These are phyloP conservation scores for Suillus subalutaceus DNA, from an alignment of 768 basidiomycete species.

Conservation along the genomic window DNA sequence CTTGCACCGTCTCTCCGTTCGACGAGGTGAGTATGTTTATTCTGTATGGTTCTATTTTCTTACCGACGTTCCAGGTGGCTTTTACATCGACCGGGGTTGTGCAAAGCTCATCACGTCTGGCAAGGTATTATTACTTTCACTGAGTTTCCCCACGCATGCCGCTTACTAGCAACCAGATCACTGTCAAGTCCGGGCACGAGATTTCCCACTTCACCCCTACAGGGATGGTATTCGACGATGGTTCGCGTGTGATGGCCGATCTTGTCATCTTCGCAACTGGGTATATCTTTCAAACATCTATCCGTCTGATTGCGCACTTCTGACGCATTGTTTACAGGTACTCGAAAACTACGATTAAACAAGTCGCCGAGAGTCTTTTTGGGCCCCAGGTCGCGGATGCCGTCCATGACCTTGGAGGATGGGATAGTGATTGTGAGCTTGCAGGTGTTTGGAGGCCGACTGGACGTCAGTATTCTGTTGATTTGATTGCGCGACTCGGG, in stretches of 20 bases:
- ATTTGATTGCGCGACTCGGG: neutral
- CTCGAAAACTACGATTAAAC: slow-evolving; percentile 9
- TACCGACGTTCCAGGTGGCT: slow-evolving; percentile 4
- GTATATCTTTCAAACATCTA: neutral
- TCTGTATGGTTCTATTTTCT: neutral
- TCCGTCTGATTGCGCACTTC: neutral
- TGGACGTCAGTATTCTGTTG: slow-evolving; percentile 6
- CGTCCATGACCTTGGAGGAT: slow-evolving; percentile 16
- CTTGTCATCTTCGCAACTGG: slow-evolving; percentile 12
- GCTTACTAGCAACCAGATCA: slow-evolving; percentile 3
- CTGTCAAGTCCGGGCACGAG: slow-evolving; percentile 10
- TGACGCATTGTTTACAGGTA: neutral
- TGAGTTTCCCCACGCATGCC: neutral
- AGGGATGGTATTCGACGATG: slow-evolving; percentile 9
- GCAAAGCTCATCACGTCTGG: slow-evolving; percentile 11
- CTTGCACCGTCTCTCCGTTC: slow-evolving; percentile 12
- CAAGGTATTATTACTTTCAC: slow-evolving; percentile 1
- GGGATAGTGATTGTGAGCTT: slow-evolving; percentile 13
- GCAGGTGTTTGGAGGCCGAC: slow-evolving; percentile 18
- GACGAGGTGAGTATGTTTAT: slow-evolving; percentile 4
- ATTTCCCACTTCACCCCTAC: slow-evolving; percentile 6
- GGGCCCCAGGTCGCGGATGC: slow-evolving; percentile 2
- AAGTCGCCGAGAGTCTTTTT: slow-evolving; percentile 8
- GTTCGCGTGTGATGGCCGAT: slow-evolving; percentile 6
- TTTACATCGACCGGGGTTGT: slow-evolving; percentile 12